A percentile compares a stretch with the other conserved stretches of the same genome.
Evolutionary conservation across 306 rosid species (phyloP).

Genomic region (Hippophae rhamnoides): DNA sequence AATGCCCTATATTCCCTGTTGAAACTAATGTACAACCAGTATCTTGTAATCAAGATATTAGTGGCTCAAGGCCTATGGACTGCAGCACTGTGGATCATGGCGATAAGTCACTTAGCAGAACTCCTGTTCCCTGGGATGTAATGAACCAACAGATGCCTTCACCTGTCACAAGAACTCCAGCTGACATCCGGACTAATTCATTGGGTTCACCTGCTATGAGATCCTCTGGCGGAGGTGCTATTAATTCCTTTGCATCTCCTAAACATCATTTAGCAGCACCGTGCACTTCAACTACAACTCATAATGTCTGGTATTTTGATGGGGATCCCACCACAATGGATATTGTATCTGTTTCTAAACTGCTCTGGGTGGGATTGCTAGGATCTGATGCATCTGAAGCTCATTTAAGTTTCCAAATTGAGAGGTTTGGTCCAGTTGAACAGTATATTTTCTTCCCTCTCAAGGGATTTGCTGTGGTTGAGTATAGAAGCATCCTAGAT

Average conservation of each 20-base stretch:
- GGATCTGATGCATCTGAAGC: constrained; percentile 64
- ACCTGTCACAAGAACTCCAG: constrained; percentile 44
- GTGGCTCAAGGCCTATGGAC: constrained; percentile 47
- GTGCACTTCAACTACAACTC: constrained; percentile 35
- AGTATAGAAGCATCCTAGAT: constrained; percentile 70
- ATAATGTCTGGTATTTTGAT: constrained; percentile 60
- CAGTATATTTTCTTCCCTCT: constrained; percentile 53
- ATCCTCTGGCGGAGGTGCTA: constrained; percentile 50
- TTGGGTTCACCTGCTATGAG: constrained; percentile 48
- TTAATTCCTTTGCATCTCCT: constrained; percentile 50
- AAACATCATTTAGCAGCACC: constrained; percentile 43
- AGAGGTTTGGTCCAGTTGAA: constrained; percentile 82
- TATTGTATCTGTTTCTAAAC: constrained; percentile 76
- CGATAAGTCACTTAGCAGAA: constrained; percentile 37
- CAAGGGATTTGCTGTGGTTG: constrained; percentile 77
- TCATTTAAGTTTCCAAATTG: constrained; percentile 72
- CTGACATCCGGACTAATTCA: constrained; percentile 50
- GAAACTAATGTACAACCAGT: constrained; percentile 25
- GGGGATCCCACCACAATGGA: constrained; percentile 86
- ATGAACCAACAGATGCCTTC: constrained; percentile 49
- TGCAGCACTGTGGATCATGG: constrained; percentile 42
- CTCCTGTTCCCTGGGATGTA: constrained; percentile 50
- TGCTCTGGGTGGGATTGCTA: constrained; percentile 71
- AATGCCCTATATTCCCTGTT: constrained; percentile 30
- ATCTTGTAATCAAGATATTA: constrained; percentile 42